A percentile compares a stretch with the other conserved stretches of the same genome.
Evolutionary conservation across 495 filamentous ascomycete genomes (phyloP).

Genomic region (Staphylotrichum tortipilum): DNA sequence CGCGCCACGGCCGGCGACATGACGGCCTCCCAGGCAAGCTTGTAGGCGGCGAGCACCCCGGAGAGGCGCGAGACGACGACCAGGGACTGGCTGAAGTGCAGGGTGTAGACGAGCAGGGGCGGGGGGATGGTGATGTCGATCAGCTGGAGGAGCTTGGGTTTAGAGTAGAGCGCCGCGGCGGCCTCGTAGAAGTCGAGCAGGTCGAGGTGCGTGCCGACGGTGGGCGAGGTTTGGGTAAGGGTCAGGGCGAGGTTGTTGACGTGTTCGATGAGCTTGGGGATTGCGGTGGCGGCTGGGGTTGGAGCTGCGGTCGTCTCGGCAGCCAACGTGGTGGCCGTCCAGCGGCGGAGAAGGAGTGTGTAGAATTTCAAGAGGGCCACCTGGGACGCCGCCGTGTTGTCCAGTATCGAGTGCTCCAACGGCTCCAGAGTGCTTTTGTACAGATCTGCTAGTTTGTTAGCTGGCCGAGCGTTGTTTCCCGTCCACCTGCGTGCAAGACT

Average conservation of each 20-base stretch:
- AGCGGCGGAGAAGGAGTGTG: slow-evolving; percentile 58
- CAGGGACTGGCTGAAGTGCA: slow-evolving; percentile 56
- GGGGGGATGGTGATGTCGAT: slow-evolving; percentile 61
- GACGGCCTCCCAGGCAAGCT: slow-evolving; percentile 63
- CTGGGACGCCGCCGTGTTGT: slow-evolving; percentile 42
- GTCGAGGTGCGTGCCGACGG: slow-evolving; percentile 32
- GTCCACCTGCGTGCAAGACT: slow-evolving; percentile 2
- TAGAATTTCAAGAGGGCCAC: slow-evolving; percentile 59
- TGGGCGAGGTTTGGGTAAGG: slow-evolving; percentile 43
- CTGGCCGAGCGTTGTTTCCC: neutral
- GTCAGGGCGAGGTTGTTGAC: slow-evolving; percentile 56
- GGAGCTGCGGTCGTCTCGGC: slow-evolving; percentile 26
- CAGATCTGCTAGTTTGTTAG: slow-evolving; percentile 36
- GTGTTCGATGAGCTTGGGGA: slow-evolving; percentile 46
- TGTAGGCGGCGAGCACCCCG: slow-evolving; percentile 58
- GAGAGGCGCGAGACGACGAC: slow-evolving; percentile 63
- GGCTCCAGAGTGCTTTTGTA: slow-evolving; percentile 43
- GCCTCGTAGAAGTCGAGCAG: slow-evolving; percentile 65
- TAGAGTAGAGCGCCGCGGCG: slow-evolving; percentile 46
- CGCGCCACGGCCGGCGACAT: slow-evolving; percentile 25
- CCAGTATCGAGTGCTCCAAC: slow-evolving; percentile 51
- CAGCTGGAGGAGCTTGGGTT: slow-evolving; percentile 37
- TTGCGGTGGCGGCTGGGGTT: slow-evolving; percentile 20
- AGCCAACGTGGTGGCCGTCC: slow-evolving; percentile 51
- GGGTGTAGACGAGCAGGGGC: slow-evolving; percentile 57